Evolutionary conservation across 345 rosid species (phyloP), one percentile per base, ranked within the genome.

Genomic region (Moringa oleifera): DNA sequence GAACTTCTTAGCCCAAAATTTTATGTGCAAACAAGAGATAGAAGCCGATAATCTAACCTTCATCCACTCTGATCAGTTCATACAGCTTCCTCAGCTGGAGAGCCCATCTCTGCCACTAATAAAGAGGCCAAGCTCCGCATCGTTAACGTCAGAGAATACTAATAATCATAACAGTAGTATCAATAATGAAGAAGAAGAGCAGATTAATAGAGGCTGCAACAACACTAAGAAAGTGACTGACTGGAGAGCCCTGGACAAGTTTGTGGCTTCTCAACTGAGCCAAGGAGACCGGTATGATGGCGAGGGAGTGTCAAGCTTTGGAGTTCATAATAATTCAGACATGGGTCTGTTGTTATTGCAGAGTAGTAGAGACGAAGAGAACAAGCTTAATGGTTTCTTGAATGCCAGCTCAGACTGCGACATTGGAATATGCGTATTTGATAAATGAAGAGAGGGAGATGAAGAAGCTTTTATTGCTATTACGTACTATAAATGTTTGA

Each of bases 211-310:
- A 33, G 59, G 57, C 8, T 52, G 58, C 61, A 74, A 65, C 58
- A 59, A 13, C 53, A 77, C 54, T 51, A 77, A 74, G 68, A 73
- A 64, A 62, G 88, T 85, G 52, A 89, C 91, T 0, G 98, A 90
- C 21, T 90, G 98, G 98, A 86, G 97, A 76, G 75, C 85, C 16
- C 81, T 90, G 2, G 97, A 90, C 78, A 87, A 83, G 83, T 93
- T 93, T 68, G 97, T 93, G 53, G 97, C 96, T 23, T 88, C 98
- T n/a, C 97, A 93, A 59, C 59, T 93, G 73, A 88, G 95, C 64
- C 96, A 89, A 60, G 98, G 85, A 70, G 92, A 63, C 49, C 65
- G 55, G 53, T 63, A 41, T 11, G 9, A 41, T 41, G 16, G 22
- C 19, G 67, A 68, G 55, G 71, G 63, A 46, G 20, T 60, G 53